Percentiles rank a stretch among this genome's conserved stretches.
These are phyloP conservation scores for Pythium periplocum DNA, from an alignment of 352 stramenopile genomes.

Conservation along the genomic window DNA sequence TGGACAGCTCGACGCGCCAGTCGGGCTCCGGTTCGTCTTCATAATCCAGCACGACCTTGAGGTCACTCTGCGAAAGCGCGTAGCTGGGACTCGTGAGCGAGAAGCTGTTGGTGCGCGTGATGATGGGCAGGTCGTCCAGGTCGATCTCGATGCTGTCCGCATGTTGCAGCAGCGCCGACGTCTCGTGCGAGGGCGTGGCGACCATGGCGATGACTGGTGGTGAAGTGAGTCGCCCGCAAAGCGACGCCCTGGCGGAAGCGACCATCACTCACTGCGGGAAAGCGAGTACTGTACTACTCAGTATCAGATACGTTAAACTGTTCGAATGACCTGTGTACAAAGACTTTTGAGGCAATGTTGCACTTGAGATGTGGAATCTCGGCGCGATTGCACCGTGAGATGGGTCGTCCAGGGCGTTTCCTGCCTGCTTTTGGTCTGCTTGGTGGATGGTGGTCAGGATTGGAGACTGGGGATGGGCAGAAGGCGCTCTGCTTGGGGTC, in stretches of 20 bases:
- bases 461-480: not conserved
- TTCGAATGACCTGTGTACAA: not conserved
- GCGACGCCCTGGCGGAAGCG: too few relatives aligned
- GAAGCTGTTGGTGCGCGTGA: constrained; percentile 49
- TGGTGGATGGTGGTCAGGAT: too few relatives aligned
- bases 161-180: constrained; percentile 13
- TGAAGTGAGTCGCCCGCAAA: not conserved
- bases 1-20: constrained; percentile 35
- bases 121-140: constrained; percentile 29
- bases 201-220: not conserved
- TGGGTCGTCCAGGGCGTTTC: too few relatives aligned
- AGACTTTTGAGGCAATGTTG: too few relatives aligned
- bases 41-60: constrained; percentile 36
- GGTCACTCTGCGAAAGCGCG: constrained; percentile 26
- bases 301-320: not conserved
- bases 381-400: too few relatives aligned
- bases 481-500: not conserved
- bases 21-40: constrained; percentile 39
- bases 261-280: too few relatives aligned
- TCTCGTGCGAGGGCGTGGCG: constrained; percentile 1
- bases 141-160: constrained; percentile 13
- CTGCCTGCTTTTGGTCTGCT: too few relatives aligned
- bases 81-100: constrained; percentile 45
- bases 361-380: too few relatives aligned
- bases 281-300: not conserved